phyloP scores from a whole-genome alignment of 2,329 filamentous ascomycete genomes.

The Dactylellina drechsleri region DNA sequence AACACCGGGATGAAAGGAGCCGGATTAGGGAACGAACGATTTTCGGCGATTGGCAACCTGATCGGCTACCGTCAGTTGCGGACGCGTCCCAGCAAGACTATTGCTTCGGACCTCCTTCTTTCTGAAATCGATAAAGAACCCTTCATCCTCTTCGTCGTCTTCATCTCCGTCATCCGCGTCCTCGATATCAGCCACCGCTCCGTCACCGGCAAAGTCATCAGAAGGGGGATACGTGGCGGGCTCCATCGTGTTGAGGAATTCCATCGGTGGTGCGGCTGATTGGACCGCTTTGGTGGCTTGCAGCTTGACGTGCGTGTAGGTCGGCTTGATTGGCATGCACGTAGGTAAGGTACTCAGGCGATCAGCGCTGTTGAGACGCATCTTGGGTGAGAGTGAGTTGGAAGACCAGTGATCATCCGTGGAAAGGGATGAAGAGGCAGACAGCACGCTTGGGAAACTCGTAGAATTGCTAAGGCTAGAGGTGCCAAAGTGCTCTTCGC shows the following conservation, averaged over 20 bases:
- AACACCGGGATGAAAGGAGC: not conserved
- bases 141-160: slow-evolving; percentile 56
- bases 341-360: slow-evolving; percentile 38
- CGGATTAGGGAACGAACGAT: slow-evolving; percentile 48
- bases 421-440: slow-evolving; percentile 57
- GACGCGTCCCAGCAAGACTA: slow-evolving; percentile 34
- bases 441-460: slow-evolving; percentile 58
- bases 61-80: slow-evolving; percentile 33
- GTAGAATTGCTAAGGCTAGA: slow-evolving; percentile 59
- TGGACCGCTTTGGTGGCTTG: slow-evolving; percentile 38
- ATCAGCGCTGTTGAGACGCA: slow-evolving; percentile 47
- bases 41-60: slow-evolving; percentile 35
- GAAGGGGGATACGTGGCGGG: slow-evolving; percentile 23
- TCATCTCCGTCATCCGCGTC: slow-evolving; percentile 55
- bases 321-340: slow-evolving; percentile 41
- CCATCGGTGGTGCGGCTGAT: slow-evolving; percentile 49
- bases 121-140: slow-evolving; percentile 53
- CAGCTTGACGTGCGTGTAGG: slow-evolving; percentile 54
- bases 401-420: slow-evolving; percentile 55
- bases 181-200: slow-evolving; percentile 55
- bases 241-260: slow-evolving; percentile 50
- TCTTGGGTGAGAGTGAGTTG: slow-evolving; percentile 43
- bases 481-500: slow-evolving; percentile 57
- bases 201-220: slow-evolving; percentile 50
- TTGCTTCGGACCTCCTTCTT: slow-evolving; percentile 54